Evolutionary conservation across 306 rosid species (phyloP).

Genomic region (Quercus gilva): DNA sequence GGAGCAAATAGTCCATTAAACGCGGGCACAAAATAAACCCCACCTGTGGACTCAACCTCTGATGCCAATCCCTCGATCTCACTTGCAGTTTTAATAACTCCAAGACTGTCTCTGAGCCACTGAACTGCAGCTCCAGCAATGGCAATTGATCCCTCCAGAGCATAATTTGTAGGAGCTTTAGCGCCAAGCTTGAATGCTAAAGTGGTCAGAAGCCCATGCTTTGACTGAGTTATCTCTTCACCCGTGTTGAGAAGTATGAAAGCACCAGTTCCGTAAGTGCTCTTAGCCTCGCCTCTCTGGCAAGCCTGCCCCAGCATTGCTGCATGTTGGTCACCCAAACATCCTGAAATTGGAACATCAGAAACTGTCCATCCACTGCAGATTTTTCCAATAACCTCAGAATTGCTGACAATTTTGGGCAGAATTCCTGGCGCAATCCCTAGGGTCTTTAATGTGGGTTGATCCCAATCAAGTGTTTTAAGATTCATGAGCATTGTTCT

Average conservation of each 20-base stretch:
- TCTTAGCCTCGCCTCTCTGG: slow-evolving; percentile 77
- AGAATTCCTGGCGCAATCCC: slow-evolving; percentile 54
- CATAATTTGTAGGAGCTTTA: slow-evolving; percentile 59
- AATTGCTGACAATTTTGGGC: slow-evolving; percentile 76
- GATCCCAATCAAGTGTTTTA: slow-evolving; percentile 75
- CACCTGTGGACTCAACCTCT: slow-evolving; percentile 61
- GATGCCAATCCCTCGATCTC: slow-evolving; percentile 72
- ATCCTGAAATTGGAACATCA: slow-evolving; percentile 74
- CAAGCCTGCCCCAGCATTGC: slow-evolving; percentile 92
- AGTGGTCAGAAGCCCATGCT: slow-evolving; percentile 77
- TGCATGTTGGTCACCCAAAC: slow-evolving; percentile 95
- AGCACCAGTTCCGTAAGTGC: slow-evolving; percentile 95
- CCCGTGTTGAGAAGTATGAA: slow-evolving; percentile 89
- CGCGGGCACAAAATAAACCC: slow-evolving; percentile 91
- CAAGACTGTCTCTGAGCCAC: slow-evolving; percentile 92
- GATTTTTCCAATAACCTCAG: slow-evolving; percentile 74
- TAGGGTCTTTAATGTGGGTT: slow-evolving; percentile 49
- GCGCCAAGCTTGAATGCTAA: slow-evolving; percentile 84
- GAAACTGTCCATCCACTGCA: slow-evolving; percentile 70
- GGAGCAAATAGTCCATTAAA: slow-evolving; percentile 93
- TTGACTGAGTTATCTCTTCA: slow-evolving; percentile 48
- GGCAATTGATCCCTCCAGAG: slow-evolving; percentile 93
- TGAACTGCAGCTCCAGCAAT: slow-evolving; percentile 98
- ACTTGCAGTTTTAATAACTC: slow-evolving; percentile 55
- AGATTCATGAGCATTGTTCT: slow-evolving; percentile 92